Percentiles rank a stretch among this genome's conserved stretches.
Evolutionary conservation across 495 filamentous ascomycete species (phyloP).

Genomic region (Hypoxylon crocopeplum): DNA sequence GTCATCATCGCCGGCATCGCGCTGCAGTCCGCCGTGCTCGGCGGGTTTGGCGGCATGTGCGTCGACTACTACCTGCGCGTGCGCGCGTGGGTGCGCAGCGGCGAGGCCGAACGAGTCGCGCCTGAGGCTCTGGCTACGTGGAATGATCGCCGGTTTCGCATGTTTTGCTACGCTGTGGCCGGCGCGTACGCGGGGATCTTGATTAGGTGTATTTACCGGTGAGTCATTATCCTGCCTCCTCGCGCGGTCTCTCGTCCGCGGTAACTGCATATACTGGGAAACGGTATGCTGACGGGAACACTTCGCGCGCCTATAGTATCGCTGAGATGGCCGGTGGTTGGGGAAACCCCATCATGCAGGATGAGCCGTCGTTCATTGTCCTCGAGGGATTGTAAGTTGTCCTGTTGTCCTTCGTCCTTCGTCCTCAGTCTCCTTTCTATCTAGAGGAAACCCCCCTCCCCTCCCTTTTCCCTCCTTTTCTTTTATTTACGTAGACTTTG

Average conservation of each 20-base stretch:
- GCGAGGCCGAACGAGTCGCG: slow-evolving; percentile 35
- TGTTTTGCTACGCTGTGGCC: slow-evolving; percentile 58
- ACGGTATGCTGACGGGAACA: too few species aligned
- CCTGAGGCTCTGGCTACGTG: slow-evolving; percentile 43
- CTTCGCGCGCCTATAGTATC: slow-evolving; percentile 53
- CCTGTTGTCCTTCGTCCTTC: too few species aligned
- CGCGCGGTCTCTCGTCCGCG: too few species aligned
- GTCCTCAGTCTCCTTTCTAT: too few species aligned
- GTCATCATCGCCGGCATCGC: slow-evolving; percentile 76
- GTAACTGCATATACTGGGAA: too few species aligned
- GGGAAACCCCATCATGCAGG: slow-evolving; percentile 71
- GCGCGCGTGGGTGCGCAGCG: slow-evolving; percentile 42
- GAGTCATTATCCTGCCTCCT: slow-evolving; percentile 21
- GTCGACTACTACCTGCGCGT: slow-evolving; percentile 58
- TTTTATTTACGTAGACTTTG: too few species aligned
- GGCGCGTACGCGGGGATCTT: slow-evolving; percentile 67
- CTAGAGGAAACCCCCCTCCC: too few species aligned
- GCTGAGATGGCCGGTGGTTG: slow-evolving; percentile 73
- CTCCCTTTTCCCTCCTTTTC: not conserved
- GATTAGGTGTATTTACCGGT: slow-evolving; percentile 73
- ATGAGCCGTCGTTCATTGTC: slow-evolving; percentile 67
- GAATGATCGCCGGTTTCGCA: slow-evolving; percentile 52
- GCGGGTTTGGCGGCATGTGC: slow-evolving; percentile 60
- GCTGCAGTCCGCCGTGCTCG: slow-evolving; percentile 71
- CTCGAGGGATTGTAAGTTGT: slow-evolving; percentile 62